Conservation (phyloP, 352 stramenopile species). For the Thraustochytrium striatum region DNA sequence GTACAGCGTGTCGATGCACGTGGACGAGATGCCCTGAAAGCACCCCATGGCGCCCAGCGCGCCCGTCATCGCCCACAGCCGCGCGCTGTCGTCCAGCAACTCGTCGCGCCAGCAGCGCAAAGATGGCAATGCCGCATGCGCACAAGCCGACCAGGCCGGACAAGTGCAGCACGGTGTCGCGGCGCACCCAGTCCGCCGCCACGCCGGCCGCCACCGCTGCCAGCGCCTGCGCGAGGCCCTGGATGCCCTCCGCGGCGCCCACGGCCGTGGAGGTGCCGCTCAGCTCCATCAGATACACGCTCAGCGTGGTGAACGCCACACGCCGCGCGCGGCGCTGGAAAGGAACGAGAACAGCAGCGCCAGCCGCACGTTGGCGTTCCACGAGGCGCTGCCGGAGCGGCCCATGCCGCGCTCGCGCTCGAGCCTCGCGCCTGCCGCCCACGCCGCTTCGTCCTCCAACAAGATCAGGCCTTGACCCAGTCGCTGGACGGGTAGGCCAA, state of each 20-base stretch:
- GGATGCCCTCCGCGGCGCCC: conserved; percentile 43
- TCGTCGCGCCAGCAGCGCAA: not conserved
- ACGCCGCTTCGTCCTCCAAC: not conserved
- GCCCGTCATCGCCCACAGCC: conserved; percentile 61
- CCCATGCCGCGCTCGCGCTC: no score
- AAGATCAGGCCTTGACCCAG: not conserved
- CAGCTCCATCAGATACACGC: conserved; percentile 52
- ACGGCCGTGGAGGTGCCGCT: conserved; percentile 18
- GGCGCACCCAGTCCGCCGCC: conserved; percentile 2
- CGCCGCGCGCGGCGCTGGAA: conserved; percentile 53
- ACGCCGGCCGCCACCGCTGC: conserved; percentile 33
- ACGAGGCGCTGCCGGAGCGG: no score
- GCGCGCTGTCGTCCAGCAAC: not conserved
- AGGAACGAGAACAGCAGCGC: conserved; percentile 54
- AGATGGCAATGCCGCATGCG: not conserved
- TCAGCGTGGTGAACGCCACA: conserved; percentile 60
- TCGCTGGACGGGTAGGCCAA: not conserved
- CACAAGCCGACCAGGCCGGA: not conserved
- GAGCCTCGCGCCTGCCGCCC: not conserved
- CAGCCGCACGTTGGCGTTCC: conserved; percentile 57
- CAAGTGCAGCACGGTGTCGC: conserved; percentile 1
- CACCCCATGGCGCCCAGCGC: conserved; percentile 67
- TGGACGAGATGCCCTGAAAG: conserved; percentile 66
- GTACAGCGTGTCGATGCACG: conserved; percentile 70
- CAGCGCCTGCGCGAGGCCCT: conserved; percentile 27